Conservation (phyloP, 192 early-diverging fungal genomes). For the Paraglomus occultum region DNA sequence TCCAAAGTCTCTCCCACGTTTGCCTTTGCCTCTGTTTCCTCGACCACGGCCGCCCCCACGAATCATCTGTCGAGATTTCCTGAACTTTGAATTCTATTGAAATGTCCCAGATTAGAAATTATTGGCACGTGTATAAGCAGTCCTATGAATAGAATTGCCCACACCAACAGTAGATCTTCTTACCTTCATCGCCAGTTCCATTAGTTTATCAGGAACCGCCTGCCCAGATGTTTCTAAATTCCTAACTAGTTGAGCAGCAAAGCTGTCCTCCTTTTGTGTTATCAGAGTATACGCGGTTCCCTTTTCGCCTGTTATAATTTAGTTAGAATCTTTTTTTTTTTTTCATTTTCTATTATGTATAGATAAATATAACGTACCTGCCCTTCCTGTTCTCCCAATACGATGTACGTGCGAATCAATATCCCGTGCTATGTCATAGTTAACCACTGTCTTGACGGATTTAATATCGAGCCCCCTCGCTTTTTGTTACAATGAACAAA, state of each 20-base stretch:
- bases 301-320: constrained; percentile 44
- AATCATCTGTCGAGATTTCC: constrained; percentile 44
- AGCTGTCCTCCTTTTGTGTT: constrained; percentile 61
- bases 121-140: constrained; percentile 36
- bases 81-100: constrained; percentile 66
- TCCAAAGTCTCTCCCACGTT: constrained; percentile 32
- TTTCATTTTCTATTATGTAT: not conserved
- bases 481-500: not conserved
- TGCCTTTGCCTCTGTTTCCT: constrained; percentile 46
- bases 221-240: constrained; percentile 58
- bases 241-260: constrained; percentile 61
- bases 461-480: constrained; percentile 84
- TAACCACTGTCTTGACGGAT: constrained; percentile 68
- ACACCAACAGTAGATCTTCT: too few species aligned
- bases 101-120: too few species aligned
- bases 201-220: constrained; percentile 44
- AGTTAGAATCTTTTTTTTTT: not conserved
- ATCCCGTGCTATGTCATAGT: constrained; percentile 78
- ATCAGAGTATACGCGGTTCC: constrained; percentile 64
- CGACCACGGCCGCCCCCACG: constrained; percentile 44
- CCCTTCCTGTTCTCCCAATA: constrained; percentile 68
- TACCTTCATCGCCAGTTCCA: constrained; percentile 46
- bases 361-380: constrained; percentile 40
- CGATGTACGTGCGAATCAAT: constrained; percentile 85
- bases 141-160: too few species aligned